phyloP scores from a whole-genome alignment of 192 early-diverging fungal genomes.

The Linnemannia elongata region DNA sequence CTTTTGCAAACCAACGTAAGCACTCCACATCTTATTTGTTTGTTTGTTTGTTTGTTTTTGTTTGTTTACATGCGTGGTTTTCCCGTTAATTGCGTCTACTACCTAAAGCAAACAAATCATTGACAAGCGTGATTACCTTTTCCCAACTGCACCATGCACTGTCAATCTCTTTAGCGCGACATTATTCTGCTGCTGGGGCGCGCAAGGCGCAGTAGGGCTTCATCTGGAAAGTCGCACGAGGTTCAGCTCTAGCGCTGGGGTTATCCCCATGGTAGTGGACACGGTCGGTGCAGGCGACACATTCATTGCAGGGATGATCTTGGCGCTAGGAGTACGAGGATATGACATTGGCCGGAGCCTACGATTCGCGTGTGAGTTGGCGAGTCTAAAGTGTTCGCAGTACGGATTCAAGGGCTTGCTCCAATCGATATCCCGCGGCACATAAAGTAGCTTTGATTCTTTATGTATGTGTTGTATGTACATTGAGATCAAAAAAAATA shows the following conservation, averaged over 20 bases:
- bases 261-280: slow-evolving; percentile 56
- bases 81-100: background rate
- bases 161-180: slow-evolving; percentile 61
- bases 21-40: background rate
- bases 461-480: background rate
- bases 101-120: slow-evolving; percentile 2
- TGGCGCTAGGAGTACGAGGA: slow-evolving; percentile 48
- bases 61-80: background rate
- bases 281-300: slow-evolving; percentile 70
- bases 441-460: background rate
- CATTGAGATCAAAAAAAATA: background rate
- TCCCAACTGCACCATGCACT: background rate
- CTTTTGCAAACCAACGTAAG: slow-evolving; percentile 59
- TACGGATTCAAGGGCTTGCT: slow-evolving; percentile 59
- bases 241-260: slow-evolving; percentile 44
- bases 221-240: slow-evolving; percentile 51
- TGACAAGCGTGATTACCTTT: background rate
- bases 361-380: slow-evolving; percentile 61
- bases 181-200: slow-evolving; percentile 75
- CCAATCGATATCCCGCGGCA: slow-evolving; percentile 17
- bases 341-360: slow-evolving; percentile 55
- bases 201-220: slow-evolving; percentile 64
- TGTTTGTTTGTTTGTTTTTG: background rate
- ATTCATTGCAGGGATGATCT: slow-evolving; percentile 68
- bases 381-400: slow-evolving; percentile 64